These are phyloP conservation scores for Ligustrum vulgare DNA, from an alignment of 257 asterid genomes.

Conservation along the genomic window DNA sequence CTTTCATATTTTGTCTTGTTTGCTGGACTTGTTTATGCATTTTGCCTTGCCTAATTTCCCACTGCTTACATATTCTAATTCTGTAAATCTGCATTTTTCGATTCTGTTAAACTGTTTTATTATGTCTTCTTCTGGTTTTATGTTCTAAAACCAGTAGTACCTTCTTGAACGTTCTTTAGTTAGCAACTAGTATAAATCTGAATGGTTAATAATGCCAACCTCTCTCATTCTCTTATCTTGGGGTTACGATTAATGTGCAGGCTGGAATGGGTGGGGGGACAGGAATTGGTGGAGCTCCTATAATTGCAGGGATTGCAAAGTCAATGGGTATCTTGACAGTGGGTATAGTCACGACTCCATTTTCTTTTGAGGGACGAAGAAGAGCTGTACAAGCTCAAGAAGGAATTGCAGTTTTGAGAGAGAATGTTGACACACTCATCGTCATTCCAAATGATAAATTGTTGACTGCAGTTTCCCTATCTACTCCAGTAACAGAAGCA, in stretches of 20 bases:
- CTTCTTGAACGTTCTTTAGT: neutral
- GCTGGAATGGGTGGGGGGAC: constrained; percentile 72
- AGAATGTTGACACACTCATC: constrained; percentile 90
- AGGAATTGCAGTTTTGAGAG: constrained; percentile 92
- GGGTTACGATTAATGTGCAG: constrained; percentile 23
- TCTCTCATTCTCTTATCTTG: neutral
- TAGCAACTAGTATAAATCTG: neutral
- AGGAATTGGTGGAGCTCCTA: constrained; percentile 60
- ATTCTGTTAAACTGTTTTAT: too few species aligned
- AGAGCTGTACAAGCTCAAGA: constrained; percentile 98
- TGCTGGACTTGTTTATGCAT: too few species aligned
- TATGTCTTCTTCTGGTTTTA: too few species aligned
- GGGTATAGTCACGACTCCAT: constrained; percentile 78
- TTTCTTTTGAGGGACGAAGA: constrained; percentile 94
- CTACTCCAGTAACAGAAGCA: constrained; percentile 97
- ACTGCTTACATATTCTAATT: too few species aligned
- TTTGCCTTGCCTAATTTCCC: too few species aligned
- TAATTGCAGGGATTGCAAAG: constrained; percentile 54
- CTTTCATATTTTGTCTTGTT: too few species aligned
- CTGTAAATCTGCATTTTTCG: too few species aligned
- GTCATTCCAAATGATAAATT: constrained; percentile 93
- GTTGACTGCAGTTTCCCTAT: constrained; percentile 83
- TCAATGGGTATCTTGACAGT: constrained; percentile 60
- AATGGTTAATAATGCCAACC: neutral
- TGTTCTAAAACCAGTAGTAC: too few species aligned